These are phyloP conservation scores for Gyromitra esculenta DNA, from an alignment of 2,329 filamentous ascomycete species.

Conservation along the genomic window DNA sequence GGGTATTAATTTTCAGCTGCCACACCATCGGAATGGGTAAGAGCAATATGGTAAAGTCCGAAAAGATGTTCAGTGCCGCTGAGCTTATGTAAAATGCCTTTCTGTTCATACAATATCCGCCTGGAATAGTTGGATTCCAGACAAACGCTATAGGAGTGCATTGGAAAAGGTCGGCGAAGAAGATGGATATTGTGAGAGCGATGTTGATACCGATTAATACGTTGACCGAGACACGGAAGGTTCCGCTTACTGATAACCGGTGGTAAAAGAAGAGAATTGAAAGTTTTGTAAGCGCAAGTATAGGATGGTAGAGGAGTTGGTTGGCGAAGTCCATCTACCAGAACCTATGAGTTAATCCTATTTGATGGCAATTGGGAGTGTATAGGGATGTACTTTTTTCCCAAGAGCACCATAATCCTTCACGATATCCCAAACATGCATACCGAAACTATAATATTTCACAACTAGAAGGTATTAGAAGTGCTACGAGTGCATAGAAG, in stretches of 20 bases:
- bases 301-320: conserved; percentile 61
- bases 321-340: conserved; percentile 58
- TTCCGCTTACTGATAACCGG: conserved; percentile 59
- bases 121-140: conserved; percentile 58
- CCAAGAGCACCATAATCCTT: conserved; percentile 29
- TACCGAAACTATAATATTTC: conserved; percentile 42
- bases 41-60: conserved; percentile 67
- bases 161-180: conserved; percentile 61
- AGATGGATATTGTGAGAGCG: conserved; percentile 59
- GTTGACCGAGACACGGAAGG: conserved; percentile 59
- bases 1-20: conserved; percentile 63
- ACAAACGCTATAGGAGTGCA: conserved; percentile 60
- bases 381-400: conserved; percentile 14
- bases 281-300: conserved; percentile 62
- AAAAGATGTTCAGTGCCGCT: conserved; percentile 69
- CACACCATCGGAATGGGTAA: conserved; percentile 65
- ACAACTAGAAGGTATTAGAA: conserved; percentile 25
- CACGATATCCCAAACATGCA: conserved; percentile 43
- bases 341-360: neutral
- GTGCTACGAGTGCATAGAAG: neutral
- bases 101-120: conserved; percentile 63
- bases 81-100: conserved; percentile 66
- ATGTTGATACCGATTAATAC: conserved; percentile 59
- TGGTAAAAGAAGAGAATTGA: conserved; percentile 62
- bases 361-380: neutral